Evolutionary conservation across 345 rosid species (phyloP), one percentile per base, ranked within the genome.

Genomic region (Euphorbia peplus): DNA sequence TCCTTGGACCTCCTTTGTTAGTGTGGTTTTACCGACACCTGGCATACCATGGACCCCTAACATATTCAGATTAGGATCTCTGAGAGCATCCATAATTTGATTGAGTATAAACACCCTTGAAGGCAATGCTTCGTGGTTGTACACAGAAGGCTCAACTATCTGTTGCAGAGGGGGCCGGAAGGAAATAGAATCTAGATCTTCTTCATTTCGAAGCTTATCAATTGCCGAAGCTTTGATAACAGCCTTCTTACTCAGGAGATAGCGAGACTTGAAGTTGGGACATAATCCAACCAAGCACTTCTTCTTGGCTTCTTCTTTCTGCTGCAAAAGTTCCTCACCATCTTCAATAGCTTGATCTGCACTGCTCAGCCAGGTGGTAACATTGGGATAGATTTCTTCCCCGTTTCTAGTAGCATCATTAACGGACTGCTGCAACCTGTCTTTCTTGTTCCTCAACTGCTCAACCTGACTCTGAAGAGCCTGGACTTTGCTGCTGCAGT

Each of bases 21-120:
- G 66, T 0, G 76, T 64, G 60, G 82, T 67, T 64, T 74, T 71
- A 0, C 75, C 73, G 0, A 39, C 14, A 0, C 72, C 77, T 0
- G 68, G 68, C 50, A 68, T 67, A 7, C 77, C 77, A 9, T 60
- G 52, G 28, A 74, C 57, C 42, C 73, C 78, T 3, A 74, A 14
- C 24, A 32, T 47, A 16, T 55, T 63, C 4, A 48, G 16, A 46
- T 25, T 30, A 14, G 55, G 35, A 29, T 30, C 22, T 21, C 22
- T 39, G 1, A 68, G 10, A 12, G 68, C 64, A 24, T 59, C 29
- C 26, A 77, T 42, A 9, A 68, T 26, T 44, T 56, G 42, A 3
- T 44, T 56, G 21, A 68, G 42, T 19, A 57, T 41, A 0, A 35
- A 30, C 39, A 58, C 10, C 53, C 72, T 69, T 46, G 72, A 69